phyloP scores from a whole-genome alignment of 805 yeast genomes.

The Jamesozyma lodderae region DNA sequence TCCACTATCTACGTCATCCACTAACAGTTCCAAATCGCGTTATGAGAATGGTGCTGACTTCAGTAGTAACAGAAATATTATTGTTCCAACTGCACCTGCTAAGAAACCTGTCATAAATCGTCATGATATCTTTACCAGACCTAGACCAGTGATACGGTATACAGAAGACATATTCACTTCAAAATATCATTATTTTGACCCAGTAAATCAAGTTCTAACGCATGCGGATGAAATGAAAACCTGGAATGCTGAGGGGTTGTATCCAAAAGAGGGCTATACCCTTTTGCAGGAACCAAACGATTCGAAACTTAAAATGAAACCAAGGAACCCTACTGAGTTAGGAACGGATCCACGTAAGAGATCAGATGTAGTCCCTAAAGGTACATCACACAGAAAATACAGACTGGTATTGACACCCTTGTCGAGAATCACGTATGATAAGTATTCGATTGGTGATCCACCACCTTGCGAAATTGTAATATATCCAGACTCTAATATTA shows the following conservation, averaged over 20 bases:
- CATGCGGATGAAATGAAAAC: constrained; percentile 18
- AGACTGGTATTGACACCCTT: constrained; percentile 11
- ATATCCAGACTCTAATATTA: constrained; percentile 37
- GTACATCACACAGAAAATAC: constrained; percentile 10
- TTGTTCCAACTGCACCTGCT: not conserved
- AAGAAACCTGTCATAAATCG: not conserved
- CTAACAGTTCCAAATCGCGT: not conserved
- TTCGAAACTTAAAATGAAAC: constrained; percentile 14
- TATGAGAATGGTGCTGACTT: not conserved
- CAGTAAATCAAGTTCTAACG: constrained; percentile 12
- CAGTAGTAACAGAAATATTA: too few species aligned
- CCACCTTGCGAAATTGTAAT: constrained; percentile 65
- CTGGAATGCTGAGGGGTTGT: constrained; percentile 16
- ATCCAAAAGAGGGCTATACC: constrained; percentile 22
- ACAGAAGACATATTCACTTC: constrained; percentile 14
- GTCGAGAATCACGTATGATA: constrained; percentile 45
- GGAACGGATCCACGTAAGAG: constrained; percentile 23
- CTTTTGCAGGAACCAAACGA: constrained; percentile 9
- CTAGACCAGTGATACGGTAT: constrained; percentile 18
- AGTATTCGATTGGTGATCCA: constrained; percentile 63
- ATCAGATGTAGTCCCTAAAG: not conserved
- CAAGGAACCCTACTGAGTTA: constrained; percentile 13
- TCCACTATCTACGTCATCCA: not conserved
- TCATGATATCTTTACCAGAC: constrained; percentile 9
- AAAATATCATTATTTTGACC: constrained; percentile 28